phyloP scores from a whole-genome alignment of 2,329 filamentous ascomycete genomes.

The Akanthomyces dipterigenus region DNA sequence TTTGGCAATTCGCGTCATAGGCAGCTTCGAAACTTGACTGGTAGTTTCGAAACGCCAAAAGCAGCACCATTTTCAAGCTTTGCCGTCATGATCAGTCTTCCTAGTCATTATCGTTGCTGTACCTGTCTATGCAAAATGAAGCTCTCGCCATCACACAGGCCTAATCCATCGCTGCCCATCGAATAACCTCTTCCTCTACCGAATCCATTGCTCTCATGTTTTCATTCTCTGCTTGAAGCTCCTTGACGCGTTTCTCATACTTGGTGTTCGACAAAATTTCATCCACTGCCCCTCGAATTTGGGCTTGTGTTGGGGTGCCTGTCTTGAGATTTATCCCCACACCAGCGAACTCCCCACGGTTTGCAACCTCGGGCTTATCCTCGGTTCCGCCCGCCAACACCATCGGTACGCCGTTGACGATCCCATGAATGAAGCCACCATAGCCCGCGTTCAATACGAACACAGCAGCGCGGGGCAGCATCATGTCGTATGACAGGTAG shows the following conservation, averaged over 20 bases:
- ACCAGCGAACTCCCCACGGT: constrained; percentile 3
- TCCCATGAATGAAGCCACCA: constrained; percentile 20
- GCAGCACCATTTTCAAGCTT: too few species aligned
- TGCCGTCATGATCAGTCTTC: too few species aligned
- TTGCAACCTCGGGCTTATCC: constrained; percentile 9
- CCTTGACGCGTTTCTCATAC: not conserved
- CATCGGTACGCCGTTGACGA: constrained; percentile 7
- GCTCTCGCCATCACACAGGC: too few species aligned
- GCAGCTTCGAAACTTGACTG: too few species aligned
- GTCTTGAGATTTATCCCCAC: constrained; percentile 1
- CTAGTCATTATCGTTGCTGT: too few species aligned
- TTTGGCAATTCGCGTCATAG: too few species aligned
- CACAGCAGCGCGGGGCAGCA: constrained; percentile 37
- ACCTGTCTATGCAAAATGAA: too few species aligned
- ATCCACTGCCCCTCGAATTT: not conserved
- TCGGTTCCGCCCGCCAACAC: constrained; percentile 1
- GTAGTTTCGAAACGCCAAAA: too few species aligned
- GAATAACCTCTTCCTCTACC: not conserved
- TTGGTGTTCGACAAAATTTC: not conserved
- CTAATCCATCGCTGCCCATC: not conserved
- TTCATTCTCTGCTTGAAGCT: not conserved
- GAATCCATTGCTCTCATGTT: constrained; percentile 4
- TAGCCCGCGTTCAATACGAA: constrained; percentile 45
- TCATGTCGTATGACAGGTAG: constrained; percentile 41
- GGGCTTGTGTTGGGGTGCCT: not conserved